Conservation (phyloP, 2,329 filamentous ascomycete genomes). For the Lecanicillium sp. region DNA sequence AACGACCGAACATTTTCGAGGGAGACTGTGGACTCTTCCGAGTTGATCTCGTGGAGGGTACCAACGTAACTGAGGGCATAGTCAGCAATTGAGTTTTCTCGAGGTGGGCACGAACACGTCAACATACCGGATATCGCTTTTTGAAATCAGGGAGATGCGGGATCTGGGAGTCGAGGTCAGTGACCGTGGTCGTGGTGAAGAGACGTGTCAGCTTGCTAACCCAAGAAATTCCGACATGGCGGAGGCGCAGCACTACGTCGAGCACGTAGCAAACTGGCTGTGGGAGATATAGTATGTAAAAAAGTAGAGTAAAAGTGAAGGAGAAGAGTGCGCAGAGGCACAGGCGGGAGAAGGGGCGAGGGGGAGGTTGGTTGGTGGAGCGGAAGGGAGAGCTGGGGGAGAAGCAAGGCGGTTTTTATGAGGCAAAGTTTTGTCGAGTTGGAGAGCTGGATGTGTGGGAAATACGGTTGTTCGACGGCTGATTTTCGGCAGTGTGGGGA, state of each 20-base stretch:
- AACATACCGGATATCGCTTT: conserved; percentile 89
- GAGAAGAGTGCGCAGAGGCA: conserved; percentile 17
- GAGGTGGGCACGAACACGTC: conserved; percentile 14
- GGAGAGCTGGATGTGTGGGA: conserved; percentile 20
- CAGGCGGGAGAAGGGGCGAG: conserved; percentile 16
- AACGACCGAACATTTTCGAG: conserved; percentile 93
- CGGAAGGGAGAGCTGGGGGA: conserved; percentile 19
- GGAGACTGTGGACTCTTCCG: conserved; percentile 91
- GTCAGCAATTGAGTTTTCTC: conserved; percentile 27
- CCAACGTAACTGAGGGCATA: conserved; percentile 71
- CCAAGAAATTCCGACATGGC: conserved; percentile 57
- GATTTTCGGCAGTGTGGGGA: conserved; percentile 11
- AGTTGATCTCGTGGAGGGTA: conserved; percentile 95
- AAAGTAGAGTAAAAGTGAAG: conserved; percentile 17
- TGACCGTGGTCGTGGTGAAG: conserved; percentile 20
- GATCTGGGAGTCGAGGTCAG: conserved; percentile 51
- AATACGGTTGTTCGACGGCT: conserved; percentile 5
- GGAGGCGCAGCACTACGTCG: conserved; percentile 31
- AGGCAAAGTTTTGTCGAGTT: conserved; percentile 30
- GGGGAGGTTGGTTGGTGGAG: conserved; percentile 16
- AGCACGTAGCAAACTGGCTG: conserved; percentile 33
- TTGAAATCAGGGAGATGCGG: conserved; percentile 93
- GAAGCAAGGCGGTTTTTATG: conserved; percentile 21
- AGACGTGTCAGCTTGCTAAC: conserved; percentile 24
- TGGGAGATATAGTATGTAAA: conserved; percentile 15